These are phyloP conservation scores for Acanthamoeba royreba DNA, from an alignment of 208 protist species.

Conservation along the genomic window DNA sequence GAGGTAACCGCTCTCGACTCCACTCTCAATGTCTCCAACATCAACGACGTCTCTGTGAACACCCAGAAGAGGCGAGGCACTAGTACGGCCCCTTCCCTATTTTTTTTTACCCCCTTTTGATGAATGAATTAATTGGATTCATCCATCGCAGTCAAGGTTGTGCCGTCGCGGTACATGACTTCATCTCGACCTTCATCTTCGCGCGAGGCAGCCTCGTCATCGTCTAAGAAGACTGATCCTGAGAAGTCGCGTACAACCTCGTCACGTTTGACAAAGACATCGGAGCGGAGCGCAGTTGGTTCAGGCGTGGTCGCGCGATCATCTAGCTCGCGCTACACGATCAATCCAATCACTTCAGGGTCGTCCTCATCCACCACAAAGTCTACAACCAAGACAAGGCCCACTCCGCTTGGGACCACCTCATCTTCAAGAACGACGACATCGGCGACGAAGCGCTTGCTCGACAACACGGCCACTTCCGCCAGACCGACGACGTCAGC, in stretches of 20 bases:
- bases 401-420: not conserved
- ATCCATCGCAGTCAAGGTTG: not conserved
- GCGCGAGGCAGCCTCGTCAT: too few species aligned
- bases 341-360: too few species aligned
- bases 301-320: too few species aligned
- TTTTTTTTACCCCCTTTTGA: not conserved
- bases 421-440: too few species aligned
- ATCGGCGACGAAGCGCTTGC: not conserved
- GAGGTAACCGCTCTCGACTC: not conserved
- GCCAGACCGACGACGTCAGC: not conserved
- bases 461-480: not conserved
- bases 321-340: too few species aligned
- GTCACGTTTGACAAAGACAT: too few species aligned
- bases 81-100: not conserved
- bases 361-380: not conserved
- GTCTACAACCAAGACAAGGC: not conserved
- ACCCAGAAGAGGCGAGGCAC: not conserved
- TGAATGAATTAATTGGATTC: not conserved
- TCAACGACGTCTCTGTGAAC: not conserved
- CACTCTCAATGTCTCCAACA: not conserved
- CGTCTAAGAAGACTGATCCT: too few species aligned
- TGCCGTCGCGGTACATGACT: not conserved
- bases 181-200: not conserved
- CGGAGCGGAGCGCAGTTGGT: too few species aligned
- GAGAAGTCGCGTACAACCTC: too few species aligned